Evolutionary conservation across 805 yeast species (phyloP).

Genomic region (Barnettozyma sp.): DNA sequence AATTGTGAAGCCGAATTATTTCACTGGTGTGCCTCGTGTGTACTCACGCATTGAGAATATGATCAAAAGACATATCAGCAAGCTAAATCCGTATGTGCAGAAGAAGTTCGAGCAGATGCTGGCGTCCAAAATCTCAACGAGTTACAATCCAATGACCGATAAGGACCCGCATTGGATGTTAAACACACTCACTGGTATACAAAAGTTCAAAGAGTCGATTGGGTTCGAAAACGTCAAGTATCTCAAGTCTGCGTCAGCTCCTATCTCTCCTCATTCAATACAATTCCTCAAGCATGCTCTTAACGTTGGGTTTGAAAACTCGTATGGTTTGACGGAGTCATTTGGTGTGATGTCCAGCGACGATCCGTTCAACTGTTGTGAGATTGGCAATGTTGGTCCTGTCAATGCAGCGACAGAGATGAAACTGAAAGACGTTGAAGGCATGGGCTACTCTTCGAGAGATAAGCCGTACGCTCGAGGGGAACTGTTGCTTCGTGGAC

Average conservation of each 20-base stretch:
- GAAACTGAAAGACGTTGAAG: conserved; percentile 46
- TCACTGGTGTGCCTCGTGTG: conserved; percentile 53
- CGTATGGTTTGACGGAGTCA: conserved; percentile 60
- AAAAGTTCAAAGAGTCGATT: conserved; percentile 35
- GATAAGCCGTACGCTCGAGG: conserved; percentile 45
- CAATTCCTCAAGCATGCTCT: conserved; percentile 47
- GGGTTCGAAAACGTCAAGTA: conserved; percentile 34
- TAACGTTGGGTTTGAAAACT: conserved; percentile 38
- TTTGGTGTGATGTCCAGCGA: conserved; percentile 46
- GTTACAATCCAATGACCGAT: conserved; percentile 8
- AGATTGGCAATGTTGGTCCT: conserved; percentile 38
- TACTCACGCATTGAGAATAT: conserved; percentile 46
- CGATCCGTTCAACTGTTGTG: conserved; percentile 29
- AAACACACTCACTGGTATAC: conserved; percentile 12
- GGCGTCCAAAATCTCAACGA: conserved; percentile 8
- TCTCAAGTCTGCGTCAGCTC: conserved; percentile 49
- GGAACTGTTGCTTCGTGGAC: conserved; percentile 51
- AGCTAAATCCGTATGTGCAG: conserved; percentile 10
- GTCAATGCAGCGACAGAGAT: conserved; percentile 47
- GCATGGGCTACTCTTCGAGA: conserved; percentile 36
- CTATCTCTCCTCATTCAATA: conserved; percentile 47
- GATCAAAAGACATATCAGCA: conserved; percentile 26
- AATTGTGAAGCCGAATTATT: conserved; percentile 37
- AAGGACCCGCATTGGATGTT: conserved; percentile 11
- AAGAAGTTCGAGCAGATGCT: conserved; percentile 16